phyloP scores from a whole-genome alignment of 148 eudicot species.

The Amaranthus palmeri region DNA sequence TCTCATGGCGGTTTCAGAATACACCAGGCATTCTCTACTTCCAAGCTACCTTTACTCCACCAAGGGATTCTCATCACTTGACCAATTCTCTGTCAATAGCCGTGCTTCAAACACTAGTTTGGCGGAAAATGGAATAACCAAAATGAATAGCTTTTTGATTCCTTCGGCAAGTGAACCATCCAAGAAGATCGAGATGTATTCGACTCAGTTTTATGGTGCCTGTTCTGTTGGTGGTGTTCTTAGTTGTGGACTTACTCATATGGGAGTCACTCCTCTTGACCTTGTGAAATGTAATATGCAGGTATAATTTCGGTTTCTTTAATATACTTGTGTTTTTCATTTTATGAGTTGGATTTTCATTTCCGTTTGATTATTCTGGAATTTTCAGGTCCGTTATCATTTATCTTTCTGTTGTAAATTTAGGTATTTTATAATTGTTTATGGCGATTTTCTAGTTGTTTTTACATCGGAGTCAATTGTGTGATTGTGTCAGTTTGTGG shows the following conservation, averaged over 20 bases:
- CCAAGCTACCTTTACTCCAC: constrained; percentile 47
- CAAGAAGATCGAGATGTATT: constrained; percentile 69
- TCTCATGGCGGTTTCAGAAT: constrained; percentile 35
- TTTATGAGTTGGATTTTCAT: constrained; percentile 5
- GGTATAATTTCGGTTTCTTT: constrained; percentile 27
- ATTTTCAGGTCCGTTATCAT: constrained; percentile 17
- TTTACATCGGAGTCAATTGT: neutral
- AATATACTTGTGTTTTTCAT: no score
- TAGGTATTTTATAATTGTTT: no score
- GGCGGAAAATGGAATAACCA: constrained; percentile 1
- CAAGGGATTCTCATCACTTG: constrained; percentile 8
- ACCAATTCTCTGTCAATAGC: constrained; percentile 10
- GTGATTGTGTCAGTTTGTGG: neutral
- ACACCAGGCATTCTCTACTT: constrained; percentile 38
- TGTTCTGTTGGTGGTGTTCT: constrained; percentile 55
- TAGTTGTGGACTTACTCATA: constrained; percentile 68
- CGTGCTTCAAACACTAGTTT: constrained; percentile 25
- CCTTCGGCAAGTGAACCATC: constrained; percentile 43
- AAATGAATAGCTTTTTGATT: constrained; percentile 25
- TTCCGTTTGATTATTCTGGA: constrained; percentile 14
- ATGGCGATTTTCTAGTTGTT: no score
- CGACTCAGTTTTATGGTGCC: constrained; percentile 55
- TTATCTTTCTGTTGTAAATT: neutral
- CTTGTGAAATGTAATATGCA: constrained; percentile 82
- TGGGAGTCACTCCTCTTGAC: constrained; percentile 75